Conservation (phyloP, 208 protist species). For the Acanthamoeba healyi region DNA sequence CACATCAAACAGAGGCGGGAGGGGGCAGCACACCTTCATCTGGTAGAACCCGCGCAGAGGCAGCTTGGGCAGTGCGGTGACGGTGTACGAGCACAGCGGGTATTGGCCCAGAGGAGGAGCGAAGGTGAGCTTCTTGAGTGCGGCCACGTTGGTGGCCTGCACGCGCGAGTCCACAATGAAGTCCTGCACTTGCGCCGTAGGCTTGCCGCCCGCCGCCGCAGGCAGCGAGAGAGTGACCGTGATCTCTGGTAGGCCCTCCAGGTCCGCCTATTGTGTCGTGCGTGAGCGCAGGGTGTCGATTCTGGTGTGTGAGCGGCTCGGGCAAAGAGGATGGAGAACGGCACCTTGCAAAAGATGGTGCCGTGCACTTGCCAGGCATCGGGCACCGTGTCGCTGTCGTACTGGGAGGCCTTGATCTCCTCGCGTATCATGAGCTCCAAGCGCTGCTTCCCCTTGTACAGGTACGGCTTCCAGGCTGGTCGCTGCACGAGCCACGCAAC, state of each 20-base stretch:
- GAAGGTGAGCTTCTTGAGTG: constrained; percentile 60
- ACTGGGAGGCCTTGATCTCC: constrained; percentile 64
- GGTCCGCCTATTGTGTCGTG: neutral
- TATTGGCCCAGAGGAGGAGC: constrained; percentile 41
- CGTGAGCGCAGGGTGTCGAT: neutral
- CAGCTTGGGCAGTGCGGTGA: neutral
- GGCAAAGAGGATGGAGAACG: neutral
- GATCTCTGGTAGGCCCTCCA: constrained; percentile 45
- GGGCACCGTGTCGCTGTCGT: constrained; percentile 53
- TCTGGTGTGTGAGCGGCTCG: neutral
- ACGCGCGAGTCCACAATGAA: constrained; percentile 38
- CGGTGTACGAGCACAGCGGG: constrained; percentile 23
- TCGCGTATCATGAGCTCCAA: constrained; percentile 68
- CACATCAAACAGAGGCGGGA: too few relatives aligned
- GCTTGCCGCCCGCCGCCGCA: neutral
- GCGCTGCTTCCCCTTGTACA: constrained; percentile 63
- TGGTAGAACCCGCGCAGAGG: constrained; percentile 74
- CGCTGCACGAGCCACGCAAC: neutral
- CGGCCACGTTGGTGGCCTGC: neutral
- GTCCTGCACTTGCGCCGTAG: neutral
- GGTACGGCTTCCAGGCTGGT: constrained; percentile 73
- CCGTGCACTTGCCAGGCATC: constrained; percentile 59
- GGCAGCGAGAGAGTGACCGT: neutral
- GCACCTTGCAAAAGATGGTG: constrained; percentile 68
- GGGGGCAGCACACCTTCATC: constrained; percentile 52